These are phyloP conservation scores for Fusarium sp. DNA, from an alignment of 2,329 filamentous ascomycete species.

Conservation along the genomic window DNA sequence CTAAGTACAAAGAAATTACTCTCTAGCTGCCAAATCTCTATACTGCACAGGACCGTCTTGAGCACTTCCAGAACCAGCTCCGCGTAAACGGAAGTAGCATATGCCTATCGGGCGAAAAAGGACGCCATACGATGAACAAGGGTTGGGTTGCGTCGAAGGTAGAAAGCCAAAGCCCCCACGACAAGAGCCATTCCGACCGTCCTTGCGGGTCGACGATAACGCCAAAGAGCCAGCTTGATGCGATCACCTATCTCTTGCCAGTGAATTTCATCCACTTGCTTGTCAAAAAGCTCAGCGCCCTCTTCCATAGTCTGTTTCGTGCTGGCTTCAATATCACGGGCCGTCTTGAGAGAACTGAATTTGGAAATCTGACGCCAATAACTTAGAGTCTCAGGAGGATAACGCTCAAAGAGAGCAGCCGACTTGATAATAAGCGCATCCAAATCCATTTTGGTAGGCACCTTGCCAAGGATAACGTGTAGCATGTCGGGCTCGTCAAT, in stretches of 20 bases:
- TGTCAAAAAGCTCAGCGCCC: constrained; percentile 74
- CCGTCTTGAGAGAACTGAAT: constrained; percentile 88
- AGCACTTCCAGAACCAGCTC: neutral
- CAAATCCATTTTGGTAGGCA: constrained; percentile 83
- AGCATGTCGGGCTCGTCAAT: constrained; percentile 96
- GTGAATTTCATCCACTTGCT: constrained; percentile 77
- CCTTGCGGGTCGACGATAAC: constrained; percentile 72
- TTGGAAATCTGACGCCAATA: constrained; percentile 78
- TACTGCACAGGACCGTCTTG: constrained; percentile 3
- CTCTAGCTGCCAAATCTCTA: constrained; percentile 14
- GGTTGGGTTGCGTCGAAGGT: constrained; percentile 64
- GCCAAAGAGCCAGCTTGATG: constrained; percentile 60
- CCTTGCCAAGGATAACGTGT: constrained; percentile 85
- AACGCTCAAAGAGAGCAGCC: constrained; percentile 67
- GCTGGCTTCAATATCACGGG: constrained; percentile 63
- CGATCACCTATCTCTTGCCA: constrained; percentile 65
- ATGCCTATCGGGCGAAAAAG: constrained; percentile 41
- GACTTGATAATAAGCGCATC: constrained; percentile 79
- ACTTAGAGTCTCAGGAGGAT: constrained; percentile 78
- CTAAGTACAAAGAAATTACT: neutral
- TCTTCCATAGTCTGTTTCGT: constrained; percentile 70
- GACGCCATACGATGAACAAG: constrained; percentile 45
- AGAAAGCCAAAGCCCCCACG: constrained; percentile 75
- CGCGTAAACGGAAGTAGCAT: neutral
- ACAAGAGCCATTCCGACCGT: constrained; percentile 72